Conservation (phyloP, 2,329 filamentous ascomycete genomes). For the Xylariales sp. region DNA sequence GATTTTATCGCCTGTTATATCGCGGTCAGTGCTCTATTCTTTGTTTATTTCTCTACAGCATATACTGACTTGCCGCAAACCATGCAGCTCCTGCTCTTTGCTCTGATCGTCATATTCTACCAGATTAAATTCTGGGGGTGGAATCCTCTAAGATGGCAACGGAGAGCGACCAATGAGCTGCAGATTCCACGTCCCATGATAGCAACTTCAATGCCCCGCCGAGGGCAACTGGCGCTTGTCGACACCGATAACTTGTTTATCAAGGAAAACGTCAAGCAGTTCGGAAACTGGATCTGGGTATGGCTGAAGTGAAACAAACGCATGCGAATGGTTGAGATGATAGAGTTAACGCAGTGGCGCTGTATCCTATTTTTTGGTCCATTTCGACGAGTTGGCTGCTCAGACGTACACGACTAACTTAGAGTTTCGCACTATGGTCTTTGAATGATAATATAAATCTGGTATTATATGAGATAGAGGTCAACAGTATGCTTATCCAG, state of each 20-base stretch:
- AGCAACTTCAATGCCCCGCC: background rate
- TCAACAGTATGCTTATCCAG: no score
- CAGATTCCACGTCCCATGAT: background rate
- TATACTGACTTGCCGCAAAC: background rate
- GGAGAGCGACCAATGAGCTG: conserved; percentile 1
- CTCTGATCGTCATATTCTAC: background rate
- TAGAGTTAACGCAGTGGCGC: no score
- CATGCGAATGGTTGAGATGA: background rate
- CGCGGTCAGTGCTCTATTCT: background rate
- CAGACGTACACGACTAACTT: no score
- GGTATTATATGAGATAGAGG: no score
- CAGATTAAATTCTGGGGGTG: conserved; percentile 2
- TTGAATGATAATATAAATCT: no score
- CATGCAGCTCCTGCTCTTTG: background rate
- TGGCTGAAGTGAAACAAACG: background rate
- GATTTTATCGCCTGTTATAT: background rate
- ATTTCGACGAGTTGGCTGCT: no score
- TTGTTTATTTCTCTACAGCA: no score
- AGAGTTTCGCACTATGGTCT: no score
- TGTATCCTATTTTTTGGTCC: background rate
- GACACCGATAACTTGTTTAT: conserved; percentile 2
- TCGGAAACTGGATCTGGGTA: background rate
- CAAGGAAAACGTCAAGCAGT: background rate
- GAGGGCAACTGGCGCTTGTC: conserved; percentile 1
- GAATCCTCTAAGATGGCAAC: background rate